These are phyloP conservation scores for Setaria viridis DNA, from an alignment of 202 grass and related monocot genomes.

Conservation along the genomic window DNA sequence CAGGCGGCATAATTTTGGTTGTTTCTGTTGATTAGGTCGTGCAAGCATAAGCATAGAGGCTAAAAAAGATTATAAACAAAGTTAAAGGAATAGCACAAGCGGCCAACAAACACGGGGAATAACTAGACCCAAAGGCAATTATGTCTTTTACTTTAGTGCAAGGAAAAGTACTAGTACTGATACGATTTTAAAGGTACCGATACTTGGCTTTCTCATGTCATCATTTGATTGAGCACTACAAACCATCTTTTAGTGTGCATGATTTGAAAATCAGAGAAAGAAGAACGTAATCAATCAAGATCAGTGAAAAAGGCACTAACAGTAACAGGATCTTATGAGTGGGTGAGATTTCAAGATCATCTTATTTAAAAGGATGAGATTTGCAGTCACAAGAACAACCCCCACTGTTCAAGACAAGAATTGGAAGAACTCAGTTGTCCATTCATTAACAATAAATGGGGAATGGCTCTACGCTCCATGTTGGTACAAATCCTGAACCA, in stretches of 20 bases:
- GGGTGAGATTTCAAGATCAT: constrained; percentile 18
- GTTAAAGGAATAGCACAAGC: constrained; percentile 41
- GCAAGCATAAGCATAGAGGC: constrained; percentile 30
- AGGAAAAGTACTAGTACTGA: constrained; percentile 24
- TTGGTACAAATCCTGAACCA: constrained; percentile 13
- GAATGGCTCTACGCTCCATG: neutral
- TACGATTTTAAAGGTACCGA: constrained; percentile 29
- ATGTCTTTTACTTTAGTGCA: constrained; percentile 36
- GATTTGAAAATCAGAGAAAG: constrained; percentile 28
- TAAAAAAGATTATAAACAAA: constrained; percentile 36
- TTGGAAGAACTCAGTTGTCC: neutral
- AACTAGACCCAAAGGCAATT: constrained; percentile 39
- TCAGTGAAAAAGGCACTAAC: constrained; percentile 1
- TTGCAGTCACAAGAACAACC: constrained; percentile 4
- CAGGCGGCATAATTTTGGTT: constrained; percentile 33
- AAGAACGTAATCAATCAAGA: neutral
- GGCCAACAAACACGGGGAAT: constrained; percentile 51
- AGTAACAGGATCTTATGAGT: neutral
- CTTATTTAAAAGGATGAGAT: neutral
- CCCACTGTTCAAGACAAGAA: neutral
- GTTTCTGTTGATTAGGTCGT: constrained; percentile 45
- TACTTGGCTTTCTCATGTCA: constrained; percentile 27
- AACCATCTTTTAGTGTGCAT: constrained; percentile 23
- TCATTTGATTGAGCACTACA: constrained; percentile 43
- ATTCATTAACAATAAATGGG: constrained; percentile 24